phyloP scores from a whole-genome alignment of 2,329 filamentous ascomycete genomes.

The Trichophyton verrucosum region DNA sequence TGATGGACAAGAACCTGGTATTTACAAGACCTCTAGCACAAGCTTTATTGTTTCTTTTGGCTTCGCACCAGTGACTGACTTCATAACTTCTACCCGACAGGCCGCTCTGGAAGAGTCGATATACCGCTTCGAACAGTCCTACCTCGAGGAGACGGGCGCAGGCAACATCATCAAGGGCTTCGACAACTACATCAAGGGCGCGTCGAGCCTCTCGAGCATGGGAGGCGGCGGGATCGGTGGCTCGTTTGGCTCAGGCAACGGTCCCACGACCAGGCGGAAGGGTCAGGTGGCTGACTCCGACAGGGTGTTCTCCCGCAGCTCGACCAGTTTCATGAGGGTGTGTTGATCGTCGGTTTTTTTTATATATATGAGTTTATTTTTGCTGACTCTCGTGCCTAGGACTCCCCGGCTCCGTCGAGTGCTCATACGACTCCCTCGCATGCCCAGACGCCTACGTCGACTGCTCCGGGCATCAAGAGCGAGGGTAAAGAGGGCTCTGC shows the following conservation, averaged over 20 bases:
- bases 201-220: conserved; percentile 39
- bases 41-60: not conserved
- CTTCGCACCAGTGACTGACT: not conserved
- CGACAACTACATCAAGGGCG: conserved; percentile 94
- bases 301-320: conserved; percentile 38
- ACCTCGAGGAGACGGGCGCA: conserved; percentile 74
- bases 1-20: conserved; percentile 50
- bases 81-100: conserved; percentile 25
- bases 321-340: conserved; percentile 37
- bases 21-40: conserved; percentile 14
- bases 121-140: conserved; percentile 67
- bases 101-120: conserved; percentile 65
- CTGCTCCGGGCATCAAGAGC: conserved; percentile 16
- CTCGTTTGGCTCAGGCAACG: conserved; percentile 19
- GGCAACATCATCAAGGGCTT: conserved; percentile 98
- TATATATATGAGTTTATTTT: not conserved
- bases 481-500: conserved; percentile 13
- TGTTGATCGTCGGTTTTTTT: conserved; percentile 4
- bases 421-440: conserved; percentile 36
- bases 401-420: conserved; percentile 34
- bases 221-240: conserved; percentile 14
- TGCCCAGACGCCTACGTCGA: conserved; percentile 34
- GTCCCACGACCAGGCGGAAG: conserved; percentile 30
- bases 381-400: conserved; percentile 18
- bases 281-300: conserved; percentile 34